These are phyloP conservation scores for Cryptococcus sp. DNA, from an alignment of 1,284 basidiomycete genomes.

Conservation along the genomic window DNA sequence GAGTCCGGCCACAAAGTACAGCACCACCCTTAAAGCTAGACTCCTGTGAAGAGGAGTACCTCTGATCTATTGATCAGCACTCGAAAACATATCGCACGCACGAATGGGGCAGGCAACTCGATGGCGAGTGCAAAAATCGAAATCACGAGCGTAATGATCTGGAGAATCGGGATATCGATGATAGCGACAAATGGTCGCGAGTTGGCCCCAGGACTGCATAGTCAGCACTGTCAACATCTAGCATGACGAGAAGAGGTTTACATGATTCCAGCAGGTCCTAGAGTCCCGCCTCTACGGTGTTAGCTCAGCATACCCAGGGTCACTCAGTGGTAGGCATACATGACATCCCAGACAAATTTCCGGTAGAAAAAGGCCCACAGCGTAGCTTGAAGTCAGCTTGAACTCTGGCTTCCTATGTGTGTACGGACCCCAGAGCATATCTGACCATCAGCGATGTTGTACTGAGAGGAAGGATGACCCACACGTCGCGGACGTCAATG, in stretches of 20 bases:
- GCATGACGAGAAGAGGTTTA: too few species aligned
- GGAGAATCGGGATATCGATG: constrained; percentile 68
- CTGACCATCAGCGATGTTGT: constrained; percentile 13
- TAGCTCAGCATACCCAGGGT: background rate
- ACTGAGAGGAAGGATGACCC: constrained; percentile 46
- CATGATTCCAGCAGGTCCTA: constrained; percentile 27
- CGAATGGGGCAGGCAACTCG: constrained; percentile 49
- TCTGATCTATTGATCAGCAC: constrained; percentile 49
- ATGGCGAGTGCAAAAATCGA: constrained; percentile 59
- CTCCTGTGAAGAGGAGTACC: constrained; percentile 60
- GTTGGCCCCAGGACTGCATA: constrained; percentile 56
- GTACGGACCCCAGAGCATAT: constrained; percentile 26
- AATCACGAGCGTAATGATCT: constrained; percentile 60
- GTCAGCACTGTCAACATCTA: background rate
- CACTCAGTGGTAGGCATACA: constrained; percentile 53
- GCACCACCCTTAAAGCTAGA: constrained; percentile 59
- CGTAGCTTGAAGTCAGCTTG: constrained; percentile 47
- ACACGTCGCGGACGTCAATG: constrained; percentile 70
- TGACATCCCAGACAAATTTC: constrained; percentile 84
- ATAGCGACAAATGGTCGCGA: constrained; percentile 64
- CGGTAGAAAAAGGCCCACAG: constrained; percentile 75
- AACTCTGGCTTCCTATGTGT: background rate
- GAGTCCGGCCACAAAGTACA: constrained; percentile 62
- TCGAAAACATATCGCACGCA: constrained; percentile 11
- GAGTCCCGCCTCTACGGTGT: constrained; percentile 17